These are phyloP conservation scores for Eucalyptus marginata DNA, from an alignment of 345 rosid genomes.

Conservation along the genomic window DNA sequence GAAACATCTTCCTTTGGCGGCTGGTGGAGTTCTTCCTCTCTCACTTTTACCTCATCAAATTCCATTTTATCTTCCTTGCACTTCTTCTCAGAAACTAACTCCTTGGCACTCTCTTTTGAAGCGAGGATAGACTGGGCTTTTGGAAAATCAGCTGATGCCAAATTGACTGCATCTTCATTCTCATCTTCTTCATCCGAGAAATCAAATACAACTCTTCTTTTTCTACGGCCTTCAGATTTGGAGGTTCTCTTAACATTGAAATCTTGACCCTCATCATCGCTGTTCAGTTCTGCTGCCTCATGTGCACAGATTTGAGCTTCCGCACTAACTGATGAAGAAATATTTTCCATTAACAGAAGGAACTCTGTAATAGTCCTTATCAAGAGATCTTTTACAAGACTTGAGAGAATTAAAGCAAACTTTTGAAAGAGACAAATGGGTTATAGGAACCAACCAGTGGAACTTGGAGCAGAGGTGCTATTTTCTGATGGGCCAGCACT, in stretches of 20 bases:
- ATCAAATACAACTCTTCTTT: conserved; percentile 69
- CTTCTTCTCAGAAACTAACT: conserved; percentile 8
- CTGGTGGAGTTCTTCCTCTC: conserved; percentile 1
- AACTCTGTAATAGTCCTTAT: neutral
- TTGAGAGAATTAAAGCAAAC: neutral
- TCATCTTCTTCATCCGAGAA: conserved; percentile 82
- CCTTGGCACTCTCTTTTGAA: conserved; percentile 10
- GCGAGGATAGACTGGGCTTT: conserved; percentile 10
- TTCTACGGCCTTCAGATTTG: conserved; percentile 33
- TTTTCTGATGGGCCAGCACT: conserved; percentile 7
- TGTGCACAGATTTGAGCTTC: conserved; percentile 33
- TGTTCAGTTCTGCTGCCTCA: conserved; percentile 25
- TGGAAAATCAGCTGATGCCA: conserved; percentile 51
- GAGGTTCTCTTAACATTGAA: conserved; percentile 31
- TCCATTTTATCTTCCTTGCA: conserved; percentile 6
- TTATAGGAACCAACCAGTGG: conserved; percentile 13
- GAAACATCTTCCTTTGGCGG: conserved; percentile 9
- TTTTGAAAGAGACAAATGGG: neutral
- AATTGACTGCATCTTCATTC: conserved; percentile 54
- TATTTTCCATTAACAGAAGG: too few species aligned
- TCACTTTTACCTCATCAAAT: conserved; percentile 25
- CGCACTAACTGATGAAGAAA: conserved; percentile 19
- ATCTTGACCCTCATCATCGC: conserved; percentile 49
- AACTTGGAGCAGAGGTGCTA: conserved; percentile 4
- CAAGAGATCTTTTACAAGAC: neutral